Percentiles rank a stretch among this genome's conserved stretches.
Conservation (phyloP, 768 basidiomycete species). For the Podaxis rugospora region DNA sequence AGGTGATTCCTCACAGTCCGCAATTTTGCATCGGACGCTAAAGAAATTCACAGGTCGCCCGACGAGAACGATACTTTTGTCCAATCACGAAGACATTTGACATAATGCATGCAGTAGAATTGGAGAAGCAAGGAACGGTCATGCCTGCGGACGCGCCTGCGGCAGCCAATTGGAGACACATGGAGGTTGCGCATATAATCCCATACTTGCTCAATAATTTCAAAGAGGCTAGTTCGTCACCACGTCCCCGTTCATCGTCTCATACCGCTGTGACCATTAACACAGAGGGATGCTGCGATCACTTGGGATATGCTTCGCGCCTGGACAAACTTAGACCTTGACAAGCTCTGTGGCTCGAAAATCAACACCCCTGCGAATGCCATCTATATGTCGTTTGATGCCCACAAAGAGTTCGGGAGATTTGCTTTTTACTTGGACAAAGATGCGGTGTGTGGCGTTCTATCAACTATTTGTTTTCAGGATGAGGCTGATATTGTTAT, state of each 20-base stretch:
- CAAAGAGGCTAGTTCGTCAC: not conserved
- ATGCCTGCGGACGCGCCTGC: not conserved
- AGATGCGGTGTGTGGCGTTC: constrained; percentile 5
- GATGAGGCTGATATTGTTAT: not conserved
- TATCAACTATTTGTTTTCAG: not conserved
- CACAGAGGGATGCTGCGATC: constrained; percentile 3
- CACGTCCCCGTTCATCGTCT: not conserved
- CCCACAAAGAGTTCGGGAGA: constrained; percentile 4
- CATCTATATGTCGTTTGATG: constrained; percentile 14
- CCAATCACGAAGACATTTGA: constrained; percentile 16
- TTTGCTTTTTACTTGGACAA: constrained; percentile 11
- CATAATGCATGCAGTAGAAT: not conserved
- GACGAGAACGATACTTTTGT: constrained; percentile 15
- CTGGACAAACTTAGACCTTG: constrained; percentile 15
- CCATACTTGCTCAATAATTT: constrained; percentile 16
- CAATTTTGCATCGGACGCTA: not conserved
- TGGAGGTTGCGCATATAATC: constrained; percentile 16
- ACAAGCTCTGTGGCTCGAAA: constrained; percentile 5
- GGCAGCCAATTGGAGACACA: not conserved
- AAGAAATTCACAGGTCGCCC: constrained; percentile 10
- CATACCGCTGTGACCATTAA: constrained; percentile 1
- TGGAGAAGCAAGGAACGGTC: not conserved
- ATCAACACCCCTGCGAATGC: constrained; percentile 17
- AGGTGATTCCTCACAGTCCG: not conserved
- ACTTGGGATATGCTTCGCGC: constrained; percentile 14